Percentiles rank a stretch among this genome's conserved stretches.
phyloP scores from a whole-genome alignment of 148 eudicot species.

The Nepenthes mirabilis region DNA sequence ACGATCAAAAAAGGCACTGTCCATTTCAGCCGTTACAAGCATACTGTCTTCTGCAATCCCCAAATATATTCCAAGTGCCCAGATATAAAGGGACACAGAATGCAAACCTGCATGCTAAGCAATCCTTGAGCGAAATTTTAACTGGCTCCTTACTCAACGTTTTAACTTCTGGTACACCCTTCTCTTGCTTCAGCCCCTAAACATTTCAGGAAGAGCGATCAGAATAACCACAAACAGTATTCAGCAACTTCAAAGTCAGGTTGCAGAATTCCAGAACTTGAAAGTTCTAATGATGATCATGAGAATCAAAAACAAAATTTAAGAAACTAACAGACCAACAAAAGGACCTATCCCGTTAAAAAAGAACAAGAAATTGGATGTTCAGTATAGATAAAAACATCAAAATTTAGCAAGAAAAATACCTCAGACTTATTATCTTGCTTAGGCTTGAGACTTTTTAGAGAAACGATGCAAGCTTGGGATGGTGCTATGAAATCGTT shows the following conservation, averaged over 20 bases:
- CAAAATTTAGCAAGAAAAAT: not conserved
- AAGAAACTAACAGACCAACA: no score
- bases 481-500: conserved; percentile 88
- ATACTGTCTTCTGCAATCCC: no score
- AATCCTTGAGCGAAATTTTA: conserved; percentile 89
- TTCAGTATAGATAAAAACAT: no score
- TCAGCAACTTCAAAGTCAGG: not conserved
- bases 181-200: conserved; percentile 19
- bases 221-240: not conserved
- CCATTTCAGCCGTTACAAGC: no score
- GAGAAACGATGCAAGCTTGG: conserved; percentile 77
- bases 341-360: no score
- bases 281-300: no score
- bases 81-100: not conserved
- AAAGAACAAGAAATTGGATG: no score
- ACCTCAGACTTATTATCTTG: conserved; percentile 2
- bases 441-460: conserved; percentile 25
- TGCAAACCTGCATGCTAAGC: conserved; percentile 91
- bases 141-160: conserved; percentile 52
- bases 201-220: not conserved
- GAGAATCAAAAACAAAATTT: no score
- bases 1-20: no score
- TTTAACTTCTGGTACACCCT: conserved; percentile 24
- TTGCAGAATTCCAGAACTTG: not conserved
- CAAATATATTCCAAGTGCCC: not conserved